These are phyloP conservation scores for Tolypocladium inflatum DNA, from an alignment of 2,329 filamentous ascomycete genomes.

Conservation along the genomic window DNA sequence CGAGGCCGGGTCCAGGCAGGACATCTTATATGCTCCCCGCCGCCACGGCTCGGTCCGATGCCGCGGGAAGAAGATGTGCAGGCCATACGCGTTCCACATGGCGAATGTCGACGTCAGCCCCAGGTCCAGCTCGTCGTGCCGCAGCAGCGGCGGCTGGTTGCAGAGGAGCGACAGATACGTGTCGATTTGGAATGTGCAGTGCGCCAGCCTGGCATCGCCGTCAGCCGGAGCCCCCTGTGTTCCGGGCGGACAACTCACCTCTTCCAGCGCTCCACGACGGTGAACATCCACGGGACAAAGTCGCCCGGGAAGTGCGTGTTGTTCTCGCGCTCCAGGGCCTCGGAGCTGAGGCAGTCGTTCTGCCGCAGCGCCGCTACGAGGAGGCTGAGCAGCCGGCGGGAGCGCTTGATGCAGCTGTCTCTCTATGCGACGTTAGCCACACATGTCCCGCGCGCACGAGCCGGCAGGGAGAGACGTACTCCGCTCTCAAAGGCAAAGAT, in stretches of 20 bases:
- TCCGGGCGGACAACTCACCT: constrained; percentile 13
- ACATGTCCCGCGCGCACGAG: fast-evolving
- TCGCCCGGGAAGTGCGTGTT: constrained; percentile 23
- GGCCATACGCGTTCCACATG: constrained; percentile 26
- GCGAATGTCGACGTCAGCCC: constrained; percentile 21
- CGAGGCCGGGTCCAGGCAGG: constrained; percentile 17
- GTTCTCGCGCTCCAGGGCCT: constrained; percentile 23
- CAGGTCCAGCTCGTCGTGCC: constrained; percentile 27
- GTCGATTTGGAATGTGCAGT: constrained; percentile 28
- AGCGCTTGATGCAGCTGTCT: constrained; percentile 19
- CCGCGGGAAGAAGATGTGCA: constrained; percentile 25
- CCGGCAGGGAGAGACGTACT: constrained; percentile 10
- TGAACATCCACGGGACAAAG: constrained; percentile 25
- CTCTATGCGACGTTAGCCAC: constrained; percentile 13
- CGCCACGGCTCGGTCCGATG: constrained; percentile 20
- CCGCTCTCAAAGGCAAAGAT: constrained; percentile 28
- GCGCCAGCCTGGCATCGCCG: constrained; percentile 18
- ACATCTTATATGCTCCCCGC: constrained; percentile 18
- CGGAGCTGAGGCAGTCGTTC: constrained; percentile 23
- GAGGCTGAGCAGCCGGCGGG: constrained; percentile 22
- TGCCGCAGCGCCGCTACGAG: constrained; percentile 24
- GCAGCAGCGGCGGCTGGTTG: constrained; percentile 20
- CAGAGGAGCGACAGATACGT: constrained; percentile 22
- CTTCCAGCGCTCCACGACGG: constrained; percentile 22
- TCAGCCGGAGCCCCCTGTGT: not conserved